Percentiles rank a stretch among this genome's conserved stretches.
phyloP scores from a whole-genome alignment of 148 eudicot species.

The Chenopodium berlandieri region DNA sequence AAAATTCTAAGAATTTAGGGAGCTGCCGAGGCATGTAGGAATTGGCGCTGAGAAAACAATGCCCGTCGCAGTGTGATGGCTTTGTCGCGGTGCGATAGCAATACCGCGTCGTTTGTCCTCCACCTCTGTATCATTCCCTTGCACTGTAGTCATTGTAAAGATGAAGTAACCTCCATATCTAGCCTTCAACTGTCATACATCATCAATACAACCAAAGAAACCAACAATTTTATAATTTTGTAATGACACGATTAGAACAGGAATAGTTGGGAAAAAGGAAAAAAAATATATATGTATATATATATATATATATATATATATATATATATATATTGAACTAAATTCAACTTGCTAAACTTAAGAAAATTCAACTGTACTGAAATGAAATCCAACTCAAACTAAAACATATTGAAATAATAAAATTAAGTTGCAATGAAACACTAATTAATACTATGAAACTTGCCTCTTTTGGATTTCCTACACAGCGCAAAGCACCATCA shows the following conservation, averaged over 20 bases:
- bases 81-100: no score
- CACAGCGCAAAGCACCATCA: constrained; percentile 67
- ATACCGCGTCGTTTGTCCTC: constrained; percentile 18
- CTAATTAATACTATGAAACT: neutral
- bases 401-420: neutral
- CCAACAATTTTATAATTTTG: neutral
- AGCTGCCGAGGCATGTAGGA: no score
- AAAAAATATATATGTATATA: no score
- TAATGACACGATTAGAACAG: neutral
- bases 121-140: constrained; percentile 48
- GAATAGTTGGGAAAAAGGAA: no score
- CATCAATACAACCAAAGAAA: neutral
- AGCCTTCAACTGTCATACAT: constrained; percentile 46
- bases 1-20: no score
- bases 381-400: neutral
- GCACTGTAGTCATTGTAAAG: constrained; percentile 58
- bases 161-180: constrained; percentile 66
- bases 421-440: neutral
- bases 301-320: no score
- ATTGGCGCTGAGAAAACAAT: no score
- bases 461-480: constrained; percentile 75
- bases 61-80: no score
- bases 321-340: neutral
- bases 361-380: neutral
- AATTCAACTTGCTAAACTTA: neutral